These are phyloP conservation scores for Globisporangium nagaii DNA, from an alignment of 352 stramenopile genomes.

Conservation along the genomic window DNA sequence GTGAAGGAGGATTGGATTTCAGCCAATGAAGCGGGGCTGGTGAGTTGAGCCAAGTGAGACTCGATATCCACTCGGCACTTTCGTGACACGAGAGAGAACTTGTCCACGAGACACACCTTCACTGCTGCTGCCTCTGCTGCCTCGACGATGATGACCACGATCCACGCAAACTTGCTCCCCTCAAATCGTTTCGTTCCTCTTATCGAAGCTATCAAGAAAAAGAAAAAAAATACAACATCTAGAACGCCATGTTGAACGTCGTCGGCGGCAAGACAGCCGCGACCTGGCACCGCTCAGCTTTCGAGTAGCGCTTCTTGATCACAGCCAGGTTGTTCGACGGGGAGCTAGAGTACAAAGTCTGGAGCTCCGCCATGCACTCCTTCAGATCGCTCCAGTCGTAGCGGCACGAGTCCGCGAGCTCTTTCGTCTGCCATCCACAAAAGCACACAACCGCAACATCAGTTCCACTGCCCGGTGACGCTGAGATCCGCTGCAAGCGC, in stretches of 20 bases:
- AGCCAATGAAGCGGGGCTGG: background rate
- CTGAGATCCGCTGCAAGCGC: background rate
- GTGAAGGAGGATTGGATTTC: background rate
- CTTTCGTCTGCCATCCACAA: slow-evolving; percentile 46
- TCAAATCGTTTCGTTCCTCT: background rate
- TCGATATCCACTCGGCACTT: too few species aligned
- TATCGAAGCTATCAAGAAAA: slow-evolving; percentile 9
- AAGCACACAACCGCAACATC: background rate
- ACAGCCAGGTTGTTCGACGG: slow-evolving; percentile 79
- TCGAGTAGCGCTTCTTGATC: slow-evolving; percentile 88
- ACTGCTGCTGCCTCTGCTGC: too few species aligned
- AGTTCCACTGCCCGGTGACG: background rate
- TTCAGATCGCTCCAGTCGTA: slow-evolving; percentile 77
- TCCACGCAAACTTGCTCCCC: background rate
- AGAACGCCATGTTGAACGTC: slow-evolving; percentile 83
- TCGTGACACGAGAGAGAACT: too few species aligned
- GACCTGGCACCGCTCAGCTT: slow-evolving; percentile 77
- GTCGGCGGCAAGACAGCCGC: slow-evolving; percentile 62
- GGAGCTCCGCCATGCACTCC: slow-evolving; percentile 77
- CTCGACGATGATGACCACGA: background rate
- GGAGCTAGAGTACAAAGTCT: slow-evolving; percentile 76
- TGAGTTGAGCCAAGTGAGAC: too few species aligned
- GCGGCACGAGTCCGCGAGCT: slow-evolving; percentile 72
- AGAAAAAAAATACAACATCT: slow-evolving; percentile 19
- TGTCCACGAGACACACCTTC: too few species aligned